Evolutionary conservation across 129 eudicot species (phyloP), one percentile per base, ranked within the genome.

Genomic region (Solidago caesia): DNA sequence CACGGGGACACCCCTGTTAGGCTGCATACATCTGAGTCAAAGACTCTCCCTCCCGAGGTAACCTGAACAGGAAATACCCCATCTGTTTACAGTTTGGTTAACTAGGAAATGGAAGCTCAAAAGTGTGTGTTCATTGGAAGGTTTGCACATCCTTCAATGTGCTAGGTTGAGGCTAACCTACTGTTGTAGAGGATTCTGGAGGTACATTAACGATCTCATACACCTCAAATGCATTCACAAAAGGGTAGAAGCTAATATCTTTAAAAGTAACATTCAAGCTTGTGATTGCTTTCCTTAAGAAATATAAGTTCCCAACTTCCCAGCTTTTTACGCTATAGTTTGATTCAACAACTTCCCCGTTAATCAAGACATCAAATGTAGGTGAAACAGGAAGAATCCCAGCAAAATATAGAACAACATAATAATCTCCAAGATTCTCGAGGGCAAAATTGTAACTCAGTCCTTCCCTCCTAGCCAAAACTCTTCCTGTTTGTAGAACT

Each of bases 301-400:
- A 77, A 79, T 73, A 77, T 39, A 90, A 73, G 66, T 61, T 75
- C 60, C 73, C 69, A 4, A 83, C 80, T 59, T 83, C 85, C 88
- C 92, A 85, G 0, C 79, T 81, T 14, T 69, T 60, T 6, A 93
- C 96, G 0, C 88, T 85, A 83, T 88, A 93, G 83, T 86, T 93
- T 73, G 96, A 84, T 78, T 77, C 81, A 59, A 85, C 83, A 52
- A 86, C 51, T 1, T 80, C 86, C 8, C 85, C 91, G 5, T 93
- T 88, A 5, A 88, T 78, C 57, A 93, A 46, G 49, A 93, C 82
- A 77, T 93, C 92, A 44, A 93, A 88, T 29, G 85, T 55, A n/a
- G 96, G 90, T n/a, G 96, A 84, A 26, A 90, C 92, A 0, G 96
- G 98, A 68, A 93, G 85, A 78, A 93, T 83, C 43, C 98, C 98